phyloP scores from a whole-genome alignment of 495 filamentous ascomycete genomes.

The Elasticomyces elasticus region DNA sequence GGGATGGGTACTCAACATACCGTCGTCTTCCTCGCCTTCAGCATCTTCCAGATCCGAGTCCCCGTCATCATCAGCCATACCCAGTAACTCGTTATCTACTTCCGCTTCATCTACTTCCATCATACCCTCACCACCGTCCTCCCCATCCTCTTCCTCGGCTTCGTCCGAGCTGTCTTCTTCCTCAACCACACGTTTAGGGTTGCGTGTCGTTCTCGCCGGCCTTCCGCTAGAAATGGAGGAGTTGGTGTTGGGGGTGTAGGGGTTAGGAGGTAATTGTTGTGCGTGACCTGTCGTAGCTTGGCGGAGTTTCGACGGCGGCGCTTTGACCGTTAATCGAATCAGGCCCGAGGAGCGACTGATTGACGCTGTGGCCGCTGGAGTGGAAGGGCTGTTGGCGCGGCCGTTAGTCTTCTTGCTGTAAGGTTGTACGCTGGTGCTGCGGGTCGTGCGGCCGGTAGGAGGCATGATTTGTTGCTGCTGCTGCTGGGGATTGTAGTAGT shows the following conservation, averaged over 20 bases:
- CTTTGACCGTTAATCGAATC: constrained; percentile 76
- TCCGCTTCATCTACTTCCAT: constrained; percentile 51
- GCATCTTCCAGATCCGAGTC: constrained; percentile 18
- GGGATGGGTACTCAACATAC: constrained; percentile 19
- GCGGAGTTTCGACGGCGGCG: constrained; percentile 70
- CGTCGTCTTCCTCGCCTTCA: constrained; percentile 23
- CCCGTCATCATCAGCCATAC: constrained; percentile 37
- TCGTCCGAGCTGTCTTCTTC: constrained; percentile 38
- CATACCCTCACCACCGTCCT: constrained; percentile 34
- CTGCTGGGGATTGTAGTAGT: constrained; percentile 1
- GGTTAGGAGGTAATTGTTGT: constrained; percentile 33
- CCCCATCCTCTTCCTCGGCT: constrained; percentile 37
- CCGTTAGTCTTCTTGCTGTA: constrained; percentile 8
- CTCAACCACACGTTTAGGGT: constrained; percentile 32
- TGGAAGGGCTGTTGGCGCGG: not conserved
- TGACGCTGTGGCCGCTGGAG: constrained; percentile 4
- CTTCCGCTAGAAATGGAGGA: constrained; percentile 19
- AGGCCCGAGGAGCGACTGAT: constrained; percentile 11
- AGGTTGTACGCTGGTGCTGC: constrained; percentile 5
- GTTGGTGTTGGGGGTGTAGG: constrained; percentile 43
- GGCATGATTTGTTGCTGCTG: constrained; percentile 11
- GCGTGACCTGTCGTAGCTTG: constrained; percentile 48
- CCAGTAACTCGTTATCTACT: constrained; percentile 4
- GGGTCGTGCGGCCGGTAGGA: constrained; percentile 12
- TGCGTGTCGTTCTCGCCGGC: constrained; percentile 20